Base-by-base conservation (phyloP, 1,284 basidiomycete species). In the Cerrena zonata region DNA sequence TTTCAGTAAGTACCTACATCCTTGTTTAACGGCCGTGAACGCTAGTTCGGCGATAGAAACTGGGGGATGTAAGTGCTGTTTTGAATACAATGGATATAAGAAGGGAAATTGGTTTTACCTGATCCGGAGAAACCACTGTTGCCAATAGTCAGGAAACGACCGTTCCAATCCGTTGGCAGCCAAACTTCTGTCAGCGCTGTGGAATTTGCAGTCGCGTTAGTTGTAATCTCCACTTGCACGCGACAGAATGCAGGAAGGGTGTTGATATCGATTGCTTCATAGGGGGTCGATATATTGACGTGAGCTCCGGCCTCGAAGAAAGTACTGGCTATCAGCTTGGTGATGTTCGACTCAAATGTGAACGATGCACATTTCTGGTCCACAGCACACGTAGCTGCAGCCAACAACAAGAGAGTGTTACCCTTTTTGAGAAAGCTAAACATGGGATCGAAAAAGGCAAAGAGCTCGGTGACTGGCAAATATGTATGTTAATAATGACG, bases 131-230 rank as follows among this genome's bases (percentile, higher is more conserved):
- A 51, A 2, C 63, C 65, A 11, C 63, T 61, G 38, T 64, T 63
- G 4, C 63, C 64, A 7, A 63, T 26, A 15, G 34, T 59, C 38
- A 66, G 49, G 25, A 61, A 55, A 0, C 65, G 56, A 2, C 60
- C 60, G 46, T 63, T 65, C 63, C 62, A 66, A 3, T 50, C 54
- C 44, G n/a, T n/a, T n/a, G n/a, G n/a, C 23, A 66, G 58, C 62
- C 63, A 66, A 5, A 62, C 57, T 43, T 65, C 65, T 4, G 64
- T 55, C 40, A 56, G 56, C 10, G 60, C 61, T 21, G 51, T 56
- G 4, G 60, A 61, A 18, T 43, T 46, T 4, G 57, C 52, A 13
- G 63, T 58, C 4, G 58, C 45, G 21, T 62, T 61, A 11, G 60
- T 60, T 15, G 54, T 57, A 37, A 62, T 55, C 11, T 51, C 46